Evolutionary conservation across 2,329 filamentous ascomycete species (phyloP).

Genomic region (Macrophomina pseudophaseolina): DNA sequence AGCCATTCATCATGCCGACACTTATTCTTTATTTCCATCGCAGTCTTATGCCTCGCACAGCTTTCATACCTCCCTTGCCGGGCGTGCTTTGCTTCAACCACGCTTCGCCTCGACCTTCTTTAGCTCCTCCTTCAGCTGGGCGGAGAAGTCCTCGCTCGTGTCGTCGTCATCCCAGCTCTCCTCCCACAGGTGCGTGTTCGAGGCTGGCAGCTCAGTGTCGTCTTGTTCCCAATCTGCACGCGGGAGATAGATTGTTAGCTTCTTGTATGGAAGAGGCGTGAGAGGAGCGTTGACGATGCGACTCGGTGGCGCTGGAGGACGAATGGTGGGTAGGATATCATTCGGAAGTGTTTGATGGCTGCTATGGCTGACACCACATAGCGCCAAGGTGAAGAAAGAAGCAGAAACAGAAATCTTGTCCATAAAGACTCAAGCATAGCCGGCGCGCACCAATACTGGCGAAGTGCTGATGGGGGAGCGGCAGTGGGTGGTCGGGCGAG

Average conservation of each 20-base stretch:
- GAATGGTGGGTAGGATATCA: too few species aligned
- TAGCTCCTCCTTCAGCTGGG: constrained; percentile 91
- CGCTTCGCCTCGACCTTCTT: constrained; percentile 74
- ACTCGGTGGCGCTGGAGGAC: too few species aligned
- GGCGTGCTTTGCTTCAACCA: constrained; percentile 1
- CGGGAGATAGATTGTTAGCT: not conserved
- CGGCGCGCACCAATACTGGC: too few species aligned
- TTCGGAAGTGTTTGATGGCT: too few species aligned
- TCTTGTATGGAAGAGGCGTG: too few species aligned
- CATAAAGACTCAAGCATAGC: too few species aligned
- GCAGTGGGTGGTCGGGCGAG: not conserved
- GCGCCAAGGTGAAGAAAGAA: too few species aligned
- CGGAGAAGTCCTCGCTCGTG: constrained; percentile 93
- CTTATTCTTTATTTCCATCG: not conserved
- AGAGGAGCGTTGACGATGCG: too few species aligned
- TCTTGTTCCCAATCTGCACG: constrained; percentile 82
- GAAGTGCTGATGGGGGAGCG: not conserved
- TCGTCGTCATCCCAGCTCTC: constrained; percentile 99
- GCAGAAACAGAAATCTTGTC: too few species aligned
- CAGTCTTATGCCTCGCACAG: too few species aligned
- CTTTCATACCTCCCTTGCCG: too few species aligned
- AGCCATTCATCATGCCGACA: not conserved
- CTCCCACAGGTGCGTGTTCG: constrained; percentile 91
- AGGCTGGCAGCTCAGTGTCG: constrained; percentile 80
- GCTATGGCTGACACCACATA: too few species aligned